Base-by-base conservation (phyloP, 1,139 yeast genomes). In the Yamadazyma diddensiae region DNA sequence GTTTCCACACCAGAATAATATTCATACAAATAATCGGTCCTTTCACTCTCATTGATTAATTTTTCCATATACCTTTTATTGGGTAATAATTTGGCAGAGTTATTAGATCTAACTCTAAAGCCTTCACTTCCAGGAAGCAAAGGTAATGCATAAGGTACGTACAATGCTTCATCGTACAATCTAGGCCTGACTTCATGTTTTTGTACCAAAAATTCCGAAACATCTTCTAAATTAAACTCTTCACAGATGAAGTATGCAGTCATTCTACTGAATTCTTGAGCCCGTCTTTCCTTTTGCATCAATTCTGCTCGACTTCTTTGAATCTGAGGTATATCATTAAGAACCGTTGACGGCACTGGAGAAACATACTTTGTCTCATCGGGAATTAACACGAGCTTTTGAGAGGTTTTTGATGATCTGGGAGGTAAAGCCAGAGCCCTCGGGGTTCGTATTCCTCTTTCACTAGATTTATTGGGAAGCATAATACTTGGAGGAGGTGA, bases 211-310 rank as follows among this genome's bases (percentile, higher is more conserved):
- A 85, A 90, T 34, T 72, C 70, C 1, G 83, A 71, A 1, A 87
- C 77, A 2, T 76, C 67, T 24, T 70, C 68, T 33, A 90, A 59
- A 47, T 84, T 71, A 51, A 88, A 81, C 15, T 84, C 87, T 37
- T 87, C 96, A 16, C 95, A 80, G 6, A 88, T 80, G 46, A 87
- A 77, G 55, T 90, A 90, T 0, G 97, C 97, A 0, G 97, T 88
- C 44, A 88, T 87, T 38, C 97, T 61, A 21, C 95, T 79, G 45
- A 82, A 75, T 43, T 79, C 84, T 24, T 73, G 78, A 3, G 80
- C 84, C 39, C 90, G 60, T 24, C 72, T 69, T 31, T 79, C 88
- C 45, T 80, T 79, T 6, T 84, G 74, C 72, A 79, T 65, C 33
- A 76, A 59, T 47, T 84, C 94, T 1, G 90, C 90, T 30, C 82